A percentile compares a stretch with the other conserved stretches of the same genome.
phyloP scores from a whole-genome alignment of 257 asterid genomes.

The Solanum sitiens region DNA sequence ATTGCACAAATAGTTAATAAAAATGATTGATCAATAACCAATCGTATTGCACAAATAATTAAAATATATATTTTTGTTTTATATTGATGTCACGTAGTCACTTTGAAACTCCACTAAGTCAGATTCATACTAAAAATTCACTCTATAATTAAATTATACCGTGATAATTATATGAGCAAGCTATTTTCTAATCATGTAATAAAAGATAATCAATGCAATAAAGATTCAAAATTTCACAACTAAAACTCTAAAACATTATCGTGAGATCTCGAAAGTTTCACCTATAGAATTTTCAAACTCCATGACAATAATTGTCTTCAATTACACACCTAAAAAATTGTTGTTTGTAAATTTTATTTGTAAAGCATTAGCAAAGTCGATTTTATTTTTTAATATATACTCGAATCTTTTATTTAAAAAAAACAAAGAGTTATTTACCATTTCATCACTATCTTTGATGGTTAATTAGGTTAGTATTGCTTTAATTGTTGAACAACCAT shows the following conservation, averaged over 20 bases:
- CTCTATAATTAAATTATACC: no score
- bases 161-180: no score
- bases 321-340: not conserved
- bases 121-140: not conserved
- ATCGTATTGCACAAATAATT: not conserved
- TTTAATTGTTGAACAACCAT: not conserved
- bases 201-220: not conserved
- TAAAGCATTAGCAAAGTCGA: not conserved
- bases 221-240: not conserved
- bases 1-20: not conserved
- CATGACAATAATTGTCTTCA: not conserved
- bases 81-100: not conserved
- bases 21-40: not conserved
- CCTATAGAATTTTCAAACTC: not conserved
- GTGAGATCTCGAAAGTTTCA: not conserved
- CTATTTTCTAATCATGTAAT: not conserved
- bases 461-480: no score
- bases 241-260: not conserved
- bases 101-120: not conserved
- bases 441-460: not conserved
- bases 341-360: not conserved
- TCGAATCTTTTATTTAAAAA: no score
- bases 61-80: no score
- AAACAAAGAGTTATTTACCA: not conserved
- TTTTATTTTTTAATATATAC: not conserved